phyloP scores from a whole-genome alignment of 305 asterid species.

The Striga hermonthica region DNA sequence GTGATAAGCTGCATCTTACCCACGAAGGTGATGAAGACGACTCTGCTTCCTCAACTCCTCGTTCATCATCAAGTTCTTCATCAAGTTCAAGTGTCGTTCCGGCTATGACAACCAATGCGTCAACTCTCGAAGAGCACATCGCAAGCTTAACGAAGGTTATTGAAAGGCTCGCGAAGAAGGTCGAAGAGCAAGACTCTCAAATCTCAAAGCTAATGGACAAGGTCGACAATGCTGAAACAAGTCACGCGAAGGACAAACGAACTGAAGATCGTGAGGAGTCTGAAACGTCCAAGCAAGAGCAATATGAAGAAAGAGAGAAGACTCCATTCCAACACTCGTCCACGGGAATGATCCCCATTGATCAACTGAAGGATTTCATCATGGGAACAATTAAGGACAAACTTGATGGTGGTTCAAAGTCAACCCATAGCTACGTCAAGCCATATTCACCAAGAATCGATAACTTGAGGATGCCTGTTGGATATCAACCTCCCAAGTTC shows the following conservation, averaged over 20 bases:
- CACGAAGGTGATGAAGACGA: no score
- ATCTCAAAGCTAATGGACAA: neutral
- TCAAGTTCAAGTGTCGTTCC: no score
- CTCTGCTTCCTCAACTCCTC: no score
- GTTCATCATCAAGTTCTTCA: no score
- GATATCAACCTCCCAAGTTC: neutral
- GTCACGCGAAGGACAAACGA: neutral
- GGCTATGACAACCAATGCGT: no score
- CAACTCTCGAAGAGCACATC: neutral
- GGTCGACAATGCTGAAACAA: neutral
- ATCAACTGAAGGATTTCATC: neutral
- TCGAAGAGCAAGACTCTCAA: neutral
- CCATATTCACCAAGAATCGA: neutral
- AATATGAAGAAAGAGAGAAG: neutral
- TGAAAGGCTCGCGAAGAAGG: neutral
- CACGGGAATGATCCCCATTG: neutral
- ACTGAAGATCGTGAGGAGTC: neutral
- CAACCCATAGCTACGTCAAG: neutral
- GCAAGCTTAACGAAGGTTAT: neutral
- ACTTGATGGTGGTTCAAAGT: neutral
- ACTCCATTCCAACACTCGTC: neutral
- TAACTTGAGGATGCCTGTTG: neutral
- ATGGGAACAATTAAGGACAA: neutral
- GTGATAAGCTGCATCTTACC: no score
- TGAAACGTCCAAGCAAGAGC: neutral